Base-by-base conservation (phyloP, 257 asterid genomes). In the Petrea volubilis region DNA sequence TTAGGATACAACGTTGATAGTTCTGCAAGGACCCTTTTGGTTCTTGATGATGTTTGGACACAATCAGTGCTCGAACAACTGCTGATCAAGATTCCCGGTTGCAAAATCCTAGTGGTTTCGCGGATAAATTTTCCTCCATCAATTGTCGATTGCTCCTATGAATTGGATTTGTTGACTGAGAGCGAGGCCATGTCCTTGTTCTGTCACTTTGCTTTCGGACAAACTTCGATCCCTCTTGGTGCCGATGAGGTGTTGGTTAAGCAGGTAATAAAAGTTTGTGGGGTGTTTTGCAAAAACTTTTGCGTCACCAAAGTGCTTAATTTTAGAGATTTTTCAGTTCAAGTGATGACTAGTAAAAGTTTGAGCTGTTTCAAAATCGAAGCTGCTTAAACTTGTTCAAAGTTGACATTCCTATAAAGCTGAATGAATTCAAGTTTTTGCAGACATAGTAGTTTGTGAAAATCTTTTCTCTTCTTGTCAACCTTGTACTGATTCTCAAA, bases 11-110 rank as follows among this genome's bases (percentile, higher is more conserved):
- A 77, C 11, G 51, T 53, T 14, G 83, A 74, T 5, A 27, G 56
- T 59, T 66, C 78, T 23, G 43, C 77, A 21, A 78, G 85, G 15
- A 55, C 83, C 7, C 86, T 93, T 23, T 46, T 93, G 56, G 82
- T 93, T 63, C 89, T 93, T 60, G 97, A 93, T 70, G 98, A 93
- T 76, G 91, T 93, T 69, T 93, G 98, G 98, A 84, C 92, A 0
- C 89, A 82, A 49, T 79, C 96, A 1, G 92, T 84, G 7, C 87
- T 90, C 13, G 92, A 90, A 41, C 90, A 90, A 29, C 82, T 93
- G 14, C 55, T 80, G 56, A 31, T 78, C 70, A 86, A 74, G 68
- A 70, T 84, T 46, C 96, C 96, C 5, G 92, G 97, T 41, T 87
- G 96, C 87, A 90, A 84, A 68, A 79, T 84, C 74, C 86, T 93